Evolutionary conservation across 108 stramenopile genomes (phyloP), one percentile per base, ranked within the genome.

Genomic region (Fistulifera pelliculosa): DNA sequence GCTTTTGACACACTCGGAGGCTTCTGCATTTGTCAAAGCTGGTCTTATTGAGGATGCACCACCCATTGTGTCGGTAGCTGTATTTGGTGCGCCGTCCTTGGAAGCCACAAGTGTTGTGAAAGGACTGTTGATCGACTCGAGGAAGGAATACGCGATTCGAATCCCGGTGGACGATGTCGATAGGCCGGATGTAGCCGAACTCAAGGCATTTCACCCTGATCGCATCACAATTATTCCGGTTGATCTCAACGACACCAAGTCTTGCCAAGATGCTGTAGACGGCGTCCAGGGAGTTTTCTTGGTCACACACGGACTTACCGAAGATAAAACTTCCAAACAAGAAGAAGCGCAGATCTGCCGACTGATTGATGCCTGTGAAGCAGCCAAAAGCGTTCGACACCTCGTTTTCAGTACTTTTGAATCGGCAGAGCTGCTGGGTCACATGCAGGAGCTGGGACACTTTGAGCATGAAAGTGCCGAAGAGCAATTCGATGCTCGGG

Each of bases 351-450:
- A 56, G 18, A 66, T 59, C 0, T 43, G 66, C 12, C 73, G 73
- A 53, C 25, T 83, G 27, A 83, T 83, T 59, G 81, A 83, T 65
- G 81, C 81, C n/a, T 83, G 74, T 49, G 71, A 64, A 17, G 65
- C 54, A n/a, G 17, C 59, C 13, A 19, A 59, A 6, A 55, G 47
- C 21, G 73, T 76, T 12, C 45, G 51, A 18, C 80, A 81, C 61
- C 48, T 81, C 38, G 80, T 81, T 0, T 70, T 81, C 60, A 65
- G 63, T 12, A 73, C 80, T n/a, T 50, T 74, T 48, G 75, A 71
- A 47, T 55, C 56, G 39, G 68, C 47, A 5, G 58, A 69, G 24
- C 61, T 67, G 28, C 53, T 73, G 22, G 55, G 66, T 51, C 59
- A 42, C 13, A 52, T 65, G 19, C 38, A 67, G 15, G 21, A 38